Evolutionary conservation across 2,329 filamentous ascomycete genomes (phyloP).

Genomic region (Diaporthe sp.): DNA sequence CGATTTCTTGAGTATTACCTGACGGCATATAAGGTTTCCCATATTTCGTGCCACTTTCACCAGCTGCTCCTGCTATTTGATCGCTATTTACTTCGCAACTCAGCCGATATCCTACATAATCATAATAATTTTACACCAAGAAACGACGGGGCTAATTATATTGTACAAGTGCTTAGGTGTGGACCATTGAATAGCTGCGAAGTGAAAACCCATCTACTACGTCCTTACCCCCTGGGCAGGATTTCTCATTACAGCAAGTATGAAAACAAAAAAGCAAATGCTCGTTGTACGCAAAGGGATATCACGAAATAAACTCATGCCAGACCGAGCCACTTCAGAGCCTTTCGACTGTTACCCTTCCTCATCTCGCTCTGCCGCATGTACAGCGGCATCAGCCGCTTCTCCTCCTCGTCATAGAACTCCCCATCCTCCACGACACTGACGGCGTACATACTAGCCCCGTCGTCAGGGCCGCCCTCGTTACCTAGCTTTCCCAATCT

Average conservation of each 20-base stretch:
- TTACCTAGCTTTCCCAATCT: neutral
- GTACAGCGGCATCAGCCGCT: constrained; percentile 46
- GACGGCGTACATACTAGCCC: constrained; percentile 29
- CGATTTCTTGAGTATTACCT: neutral
- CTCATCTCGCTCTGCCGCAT: constrained; percentile 39
- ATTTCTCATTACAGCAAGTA: neutral
- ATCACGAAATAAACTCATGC: constrained; percentile 21
- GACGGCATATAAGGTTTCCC: neutral
- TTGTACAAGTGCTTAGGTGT: neutral
- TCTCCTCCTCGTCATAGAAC: constrained; percentile 42
- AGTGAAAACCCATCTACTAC: neutral
- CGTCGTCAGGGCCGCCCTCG: constrained; percentile 37
- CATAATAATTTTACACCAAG: neutral
- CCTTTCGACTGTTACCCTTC: constrained; percentile 48
- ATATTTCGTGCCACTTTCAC: no score
- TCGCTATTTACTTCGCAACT: neutral
- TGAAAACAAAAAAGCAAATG: neutral
- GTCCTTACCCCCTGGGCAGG: no score
- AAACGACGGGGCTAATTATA: neutral
- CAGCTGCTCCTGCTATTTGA: neutral
- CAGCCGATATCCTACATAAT: neutral
- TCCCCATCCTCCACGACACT: constrained; percentile 39
- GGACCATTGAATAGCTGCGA: neutral
- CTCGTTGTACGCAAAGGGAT: neutral
- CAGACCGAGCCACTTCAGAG: constrained; percentile 53